Percentiles rank a stretch among this genome's conserved stretches.
These are phyloP conservation scores for Psilocybe subaeruginosa DNA, from an alignment of 768 basidiomycete genomes.

Conservation along the genomic window DNA sequence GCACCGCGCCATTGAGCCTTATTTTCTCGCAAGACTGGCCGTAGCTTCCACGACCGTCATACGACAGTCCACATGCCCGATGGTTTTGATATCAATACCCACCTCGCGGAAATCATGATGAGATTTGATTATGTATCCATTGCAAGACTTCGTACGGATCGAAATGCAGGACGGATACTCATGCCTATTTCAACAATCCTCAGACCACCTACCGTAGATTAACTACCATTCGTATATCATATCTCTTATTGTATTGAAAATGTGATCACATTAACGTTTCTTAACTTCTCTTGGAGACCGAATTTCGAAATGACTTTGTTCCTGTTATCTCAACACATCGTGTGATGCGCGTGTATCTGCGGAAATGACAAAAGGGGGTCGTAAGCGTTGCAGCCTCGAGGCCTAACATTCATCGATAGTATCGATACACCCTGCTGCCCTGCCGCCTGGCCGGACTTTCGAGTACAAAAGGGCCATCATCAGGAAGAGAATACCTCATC, in stretches of 20 bases:
- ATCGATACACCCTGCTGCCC: slow-evolving; percentile 9
- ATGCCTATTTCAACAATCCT: slow-evolving; percentile 11
- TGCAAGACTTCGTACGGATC: background rate
- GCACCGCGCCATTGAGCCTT: slow-evolving; percentile 16
- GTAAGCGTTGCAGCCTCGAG: slow-evolving; percentile 20
- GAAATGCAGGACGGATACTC: slow-evolving; percentile 2
- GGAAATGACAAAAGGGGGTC: slow-evolving; percentile 5
- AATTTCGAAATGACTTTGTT: slow-evolving; percentile 7
- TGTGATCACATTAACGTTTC: background rate
- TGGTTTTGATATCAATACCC: background rate
- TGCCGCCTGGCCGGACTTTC: slow-evolving; percentile 7
- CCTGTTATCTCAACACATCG: slow-evolving; percentile 16
- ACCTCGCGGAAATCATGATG: background rate
- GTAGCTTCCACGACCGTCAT: background rate
- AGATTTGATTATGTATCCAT: slow-evolving; percentile 5
- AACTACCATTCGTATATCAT: slow-evolving; percentile 5
- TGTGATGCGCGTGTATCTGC: slow-evolving; percentile 17
- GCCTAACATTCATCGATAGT: slow-evolving; percentile 16
- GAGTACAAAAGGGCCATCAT: slow-evolving; percentile 19
- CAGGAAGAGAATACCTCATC: slow-evolving; percentile 14
- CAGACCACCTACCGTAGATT: slow-evolving; percentile 13
- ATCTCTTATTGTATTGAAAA: background rate
- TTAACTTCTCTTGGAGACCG: background rate
- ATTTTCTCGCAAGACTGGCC: slow-evolving; percentile 1
- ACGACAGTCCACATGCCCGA: slow-evolving; percentile 8